These are phyloP conservation scores for Lavandula angustifolia DNA, from an alignment of 257 asterid genomes.

Conservation along the genomic window DNA sequence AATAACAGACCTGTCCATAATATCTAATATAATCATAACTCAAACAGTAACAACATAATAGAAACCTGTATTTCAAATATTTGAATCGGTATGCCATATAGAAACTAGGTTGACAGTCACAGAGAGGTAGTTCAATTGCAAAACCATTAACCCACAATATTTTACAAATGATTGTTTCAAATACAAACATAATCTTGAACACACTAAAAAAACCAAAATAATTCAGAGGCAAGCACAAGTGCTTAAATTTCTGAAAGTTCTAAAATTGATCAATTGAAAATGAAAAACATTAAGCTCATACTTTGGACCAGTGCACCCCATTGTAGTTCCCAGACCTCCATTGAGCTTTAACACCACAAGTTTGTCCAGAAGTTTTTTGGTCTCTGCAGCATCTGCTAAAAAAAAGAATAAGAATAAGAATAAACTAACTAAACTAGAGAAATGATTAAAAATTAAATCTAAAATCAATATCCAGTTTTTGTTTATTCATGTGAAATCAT, in stretches of 20 bases:
- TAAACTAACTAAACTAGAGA: neutral
- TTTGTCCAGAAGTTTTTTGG: slow-evolving; percentile 80
- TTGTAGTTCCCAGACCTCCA: slow-evolving; percentile 99
- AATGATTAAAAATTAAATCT: neutral
- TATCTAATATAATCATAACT: slow-evolving; percentile 23
- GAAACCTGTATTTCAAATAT: neutral
- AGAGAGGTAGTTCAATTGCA: slow-evolving; percentile 19
- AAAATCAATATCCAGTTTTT: slow-evolving; percentile 16
- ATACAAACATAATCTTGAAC: neutral
- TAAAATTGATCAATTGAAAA: slow-evolving; percentile 21
- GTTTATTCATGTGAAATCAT: slow-evolving; percentile 1
- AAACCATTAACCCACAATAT: slow-evolving; percentile 9
- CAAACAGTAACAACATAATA: slow-evolving; percentile 6
- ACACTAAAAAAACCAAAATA: neutral
- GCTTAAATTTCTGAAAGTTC: neutral
- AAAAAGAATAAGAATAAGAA: slow-evolving; percentile 11
- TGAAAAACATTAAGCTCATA: slow-evolving; percentile 39
- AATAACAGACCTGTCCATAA: slow-evolving; percentile 77
- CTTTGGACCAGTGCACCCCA: slow-evolving; percentile 99
- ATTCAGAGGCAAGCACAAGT: neutral
- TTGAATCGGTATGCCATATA: neutral
- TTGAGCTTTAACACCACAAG: slow-evolving; percentile 95
- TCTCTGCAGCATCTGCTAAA: slow-evolving; percentile 63
- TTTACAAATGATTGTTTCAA: neutral
- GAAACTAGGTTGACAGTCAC: slow-evolving; percentile 16